Percentiles rank a stretch among this genome's conserved stretches.
phyloP scores from a whole-genome alignment of 208 protist genomes.

The Leishmania lainsoni region DNA sequence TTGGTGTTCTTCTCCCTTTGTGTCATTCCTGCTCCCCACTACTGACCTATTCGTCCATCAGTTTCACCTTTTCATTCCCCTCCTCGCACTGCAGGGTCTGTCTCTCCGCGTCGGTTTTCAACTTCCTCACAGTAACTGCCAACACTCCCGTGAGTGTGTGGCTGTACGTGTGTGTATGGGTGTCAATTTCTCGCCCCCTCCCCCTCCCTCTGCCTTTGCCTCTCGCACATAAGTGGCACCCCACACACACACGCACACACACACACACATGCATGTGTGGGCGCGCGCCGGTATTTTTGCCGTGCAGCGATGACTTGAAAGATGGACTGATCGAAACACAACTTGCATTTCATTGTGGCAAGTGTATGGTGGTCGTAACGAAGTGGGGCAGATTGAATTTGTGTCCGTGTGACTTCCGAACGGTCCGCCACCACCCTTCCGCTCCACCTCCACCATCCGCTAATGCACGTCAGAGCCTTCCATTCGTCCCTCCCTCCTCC shows the following conservation, averaged over 20 bases:
- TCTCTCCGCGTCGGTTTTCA: neutral
- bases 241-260: neutral
- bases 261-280: neutral
- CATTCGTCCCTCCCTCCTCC: neutral
- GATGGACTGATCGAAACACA: neutral
- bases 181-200: neutral
- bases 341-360: neutral
- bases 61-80: neutral
- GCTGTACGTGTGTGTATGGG: neutral
- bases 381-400: neutral
- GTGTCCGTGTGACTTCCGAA: neutral
- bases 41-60: neutral
- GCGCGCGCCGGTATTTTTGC: neutral
- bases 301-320: neutral
- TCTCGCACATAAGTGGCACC: neutral
- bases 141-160: neutral
- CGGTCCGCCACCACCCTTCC: neutral
- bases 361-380: neutral
- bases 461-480: neutral
- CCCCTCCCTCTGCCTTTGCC: neutral
- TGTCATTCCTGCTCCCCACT: neutral
- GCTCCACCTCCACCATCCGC: neutral
- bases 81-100: neutral
- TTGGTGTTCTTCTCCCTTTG: neutral
- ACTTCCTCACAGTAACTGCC: neutral